Evolutionary conservation across 169 alveolate genomes (phyloP), one percentile per base, ranked within the genome.

Genomic region (Plasmodium ovale): DNA sequence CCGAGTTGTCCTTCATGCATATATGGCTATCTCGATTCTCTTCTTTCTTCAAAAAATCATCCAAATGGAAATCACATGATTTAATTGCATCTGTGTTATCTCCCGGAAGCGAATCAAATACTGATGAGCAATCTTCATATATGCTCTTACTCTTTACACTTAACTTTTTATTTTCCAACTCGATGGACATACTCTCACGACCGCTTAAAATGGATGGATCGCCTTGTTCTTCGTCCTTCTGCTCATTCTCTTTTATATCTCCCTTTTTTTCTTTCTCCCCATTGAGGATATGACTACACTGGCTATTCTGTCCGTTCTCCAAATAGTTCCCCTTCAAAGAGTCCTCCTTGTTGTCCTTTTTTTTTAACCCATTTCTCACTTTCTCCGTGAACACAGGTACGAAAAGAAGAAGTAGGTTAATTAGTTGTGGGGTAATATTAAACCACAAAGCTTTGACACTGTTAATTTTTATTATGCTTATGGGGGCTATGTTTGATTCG

Each of bases 391-490:
- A 93, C 25, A 94, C 92, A 10, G 97, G 97, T 19, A 94, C 67
- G 65, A 95, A 94, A 92, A 95, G 82, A 27, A 94, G 72, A 19
- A 95, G 91, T 56, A 95, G 85, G 64, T 94, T 94, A 82, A 96
- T 93, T 35, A 95, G 85, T 88, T 93, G 95, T 19, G 97, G 97
- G 1, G 97, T 95, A 72, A 93, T 77, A 92, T 95, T 95, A 31
- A 94, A 89, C 94, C 95, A 87, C 23, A 95, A 77, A 53, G 94
- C 95, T 10, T 92, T 89, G 51, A 69, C 87, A 70, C 96, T 89
- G 39, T 93, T 74, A 19, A 95, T 60, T 71, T 88, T 94, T 69
- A 94, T 73, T 25, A 89, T 92, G 56, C 94, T 93, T 53, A 90
- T 94, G 0, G 95, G 95, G 14, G 92, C 64, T 68, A 88, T 93